Conservation (phyloP, 352 stramenopile species). For the Phytopythium sindhum region DNA sequence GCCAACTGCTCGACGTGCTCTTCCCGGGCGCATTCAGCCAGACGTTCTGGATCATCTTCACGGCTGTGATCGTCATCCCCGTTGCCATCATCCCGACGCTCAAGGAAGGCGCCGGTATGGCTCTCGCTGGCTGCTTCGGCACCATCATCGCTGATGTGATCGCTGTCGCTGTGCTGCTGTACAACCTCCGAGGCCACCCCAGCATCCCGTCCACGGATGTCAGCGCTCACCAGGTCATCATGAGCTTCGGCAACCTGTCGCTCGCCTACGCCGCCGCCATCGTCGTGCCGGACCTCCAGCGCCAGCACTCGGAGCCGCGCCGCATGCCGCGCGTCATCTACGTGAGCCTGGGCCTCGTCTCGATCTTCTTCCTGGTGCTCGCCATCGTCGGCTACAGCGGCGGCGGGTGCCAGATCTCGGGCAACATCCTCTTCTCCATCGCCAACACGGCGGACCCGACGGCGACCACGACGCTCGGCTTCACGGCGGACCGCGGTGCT, state of each 20-base stretch:
- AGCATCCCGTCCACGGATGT: conserved; percentile 19
- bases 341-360: conserved; percentile 30
- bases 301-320: conserved; percentile 32
- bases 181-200: conserved; percentile 22
- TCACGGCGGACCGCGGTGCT: conserved; percentile 18
- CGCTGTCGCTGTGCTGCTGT: conserved; percentile 19
- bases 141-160: conserved; percentile 23
- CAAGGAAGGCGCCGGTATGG: conserved; percentile 14
- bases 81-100: conserved; percentile 24
- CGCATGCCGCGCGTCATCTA: conserved; percentile 40
- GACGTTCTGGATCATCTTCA: conserved; percentile 27
- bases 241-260: conserved; percentile 23
- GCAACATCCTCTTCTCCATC: conserved; percentile 25
- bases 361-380: conserved; percentile 31
- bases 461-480: conserved; percentile 17
- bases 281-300: conserved; percentile 22
- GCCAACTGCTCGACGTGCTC: conserved; percentile 26
- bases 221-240: conserved; percentile 24
- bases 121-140: conserved; percentile 20
- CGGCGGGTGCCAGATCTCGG: conserved; percentile 30
- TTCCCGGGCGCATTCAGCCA: conserved; percentile 34
- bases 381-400: conserved; percentile 27
- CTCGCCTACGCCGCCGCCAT: conserved; percentile 23
- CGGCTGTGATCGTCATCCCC: conserved; percentile 21
- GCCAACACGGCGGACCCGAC: conserved; percentile 19